phyloP scores from a whole-genome alignment of 805 yeast species.

The Jamesozyma lodderae region DNA sequence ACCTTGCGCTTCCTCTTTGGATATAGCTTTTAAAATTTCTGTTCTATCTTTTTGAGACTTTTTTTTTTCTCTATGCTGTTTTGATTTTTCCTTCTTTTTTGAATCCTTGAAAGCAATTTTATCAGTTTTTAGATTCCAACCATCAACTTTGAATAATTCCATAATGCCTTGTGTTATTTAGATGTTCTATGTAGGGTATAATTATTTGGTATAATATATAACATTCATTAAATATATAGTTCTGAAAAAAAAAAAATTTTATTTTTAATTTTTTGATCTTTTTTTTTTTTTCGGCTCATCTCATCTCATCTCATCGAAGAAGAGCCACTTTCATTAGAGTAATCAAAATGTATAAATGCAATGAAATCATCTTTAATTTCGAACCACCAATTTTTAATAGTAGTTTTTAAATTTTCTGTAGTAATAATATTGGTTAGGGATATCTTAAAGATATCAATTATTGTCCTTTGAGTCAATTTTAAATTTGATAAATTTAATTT shows the following conservation, averaged over 20 bases:
- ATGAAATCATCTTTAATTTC: constrained; percentile 10
- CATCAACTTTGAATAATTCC: constrained; percentile 73
- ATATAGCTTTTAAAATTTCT: constrained; percentile 6
- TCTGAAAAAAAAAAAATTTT: background rate
- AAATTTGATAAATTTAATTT: constrained; percentile 6
- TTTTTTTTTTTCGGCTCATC: background rate
- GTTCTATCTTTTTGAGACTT: constrained; percentile 16
- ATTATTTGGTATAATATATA: too few species aligned
- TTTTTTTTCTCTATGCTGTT: constrained; percentile 21
- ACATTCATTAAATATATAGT: too few species aligned
- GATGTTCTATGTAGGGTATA: too few species aligned
- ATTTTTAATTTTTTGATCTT: background rate
- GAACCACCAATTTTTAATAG: constrained; percentile 16
- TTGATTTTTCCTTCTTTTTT: constrained; percentile 21
- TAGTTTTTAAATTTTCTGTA: constrained; percentile 1
- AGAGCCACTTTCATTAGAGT: too few species aligned
- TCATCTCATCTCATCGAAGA: background rate
- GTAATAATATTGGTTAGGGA: constrained; percentile 5
- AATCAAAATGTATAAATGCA: constrained; percentile 12
- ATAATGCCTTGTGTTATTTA: constrained; percentile 32
- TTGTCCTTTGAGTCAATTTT: constrained; percentile 6
- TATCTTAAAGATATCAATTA: constrained; percentile 11
- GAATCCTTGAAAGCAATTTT: constrained; percentile 42
- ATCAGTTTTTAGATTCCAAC: constrained; percentile 61
- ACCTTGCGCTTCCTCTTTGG: constrained; percentile 7